Evolutionary conservation across 108 stramenopile genomes (phyloP).

Genomic region (Ochromonas danica): DNA sequence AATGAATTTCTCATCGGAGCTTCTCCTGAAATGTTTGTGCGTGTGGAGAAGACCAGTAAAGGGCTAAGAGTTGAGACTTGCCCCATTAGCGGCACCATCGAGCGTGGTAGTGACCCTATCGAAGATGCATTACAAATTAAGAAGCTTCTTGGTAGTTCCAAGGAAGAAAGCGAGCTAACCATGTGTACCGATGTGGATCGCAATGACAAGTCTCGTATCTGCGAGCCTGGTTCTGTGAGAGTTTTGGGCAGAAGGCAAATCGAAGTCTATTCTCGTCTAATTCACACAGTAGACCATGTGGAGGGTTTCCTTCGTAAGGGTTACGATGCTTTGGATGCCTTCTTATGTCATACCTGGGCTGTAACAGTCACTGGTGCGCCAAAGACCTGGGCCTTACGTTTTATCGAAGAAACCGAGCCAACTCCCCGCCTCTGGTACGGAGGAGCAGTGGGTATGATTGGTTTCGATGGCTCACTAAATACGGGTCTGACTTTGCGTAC

Average conservation of each 20-base stretch:
- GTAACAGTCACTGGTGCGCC: conserved; percentile 98
- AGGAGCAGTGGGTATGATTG: conserved; percentile 93
- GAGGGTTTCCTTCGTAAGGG: conserved; percentile 91
- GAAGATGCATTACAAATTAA: conserved; percentile 89
- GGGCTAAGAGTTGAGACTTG: conserved; percentile 92
- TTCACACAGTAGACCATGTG: conserved; percentile 97
- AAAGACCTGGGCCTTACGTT: conserved; percentile 97
- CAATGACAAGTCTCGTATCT: conserved; percentile 96
- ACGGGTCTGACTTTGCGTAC: conserved; percentile 93
- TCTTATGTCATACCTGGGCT: conserved; percentile 96
- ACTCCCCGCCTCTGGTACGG: conserved; percentile 94
- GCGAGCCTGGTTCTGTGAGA: conserved; percentile 91
- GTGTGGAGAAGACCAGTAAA: conserved; percentile 78
- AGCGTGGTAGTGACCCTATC: conserved; percentile 89
- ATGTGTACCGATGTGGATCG: conserved; percentile 99
- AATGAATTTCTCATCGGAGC: conserved; percentile 94
- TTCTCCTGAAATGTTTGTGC: conserved; percentile 97
- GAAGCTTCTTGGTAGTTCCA: conserved; percentile 82
- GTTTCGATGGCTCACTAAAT: conserved; percentile 91
- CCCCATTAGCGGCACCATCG: conserved; percentile 98
- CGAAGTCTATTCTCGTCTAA: conserved; percentile 95
- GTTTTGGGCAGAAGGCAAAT: conserved; percentile 96
- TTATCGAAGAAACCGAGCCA: conserved; percentile 89
- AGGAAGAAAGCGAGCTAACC: conserved; percentile 95
- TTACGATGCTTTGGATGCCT: conserved; percentile 96